Evolutionary conservation across 768 basidiomycete species (phyloP).

Genomic region (Phlebiopsis flavidoalba): DNA sequence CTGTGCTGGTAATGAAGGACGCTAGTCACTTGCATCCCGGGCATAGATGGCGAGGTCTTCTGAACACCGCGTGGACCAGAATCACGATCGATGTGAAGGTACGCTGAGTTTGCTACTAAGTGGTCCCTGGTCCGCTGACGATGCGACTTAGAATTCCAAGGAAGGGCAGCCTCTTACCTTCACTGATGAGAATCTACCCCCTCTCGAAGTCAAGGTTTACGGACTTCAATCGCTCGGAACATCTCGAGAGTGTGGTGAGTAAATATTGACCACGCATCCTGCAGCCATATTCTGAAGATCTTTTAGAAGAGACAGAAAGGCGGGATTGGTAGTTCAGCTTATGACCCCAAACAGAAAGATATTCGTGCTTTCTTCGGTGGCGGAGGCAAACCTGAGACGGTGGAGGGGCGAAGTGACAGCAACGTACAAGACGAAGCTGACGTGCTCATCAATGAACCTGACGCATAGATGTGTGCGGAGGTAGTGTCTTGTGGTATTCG

Average conservation of each 20-base stretch:
- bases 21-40: slow-evolving; percentile 26
- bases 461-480: background rate
- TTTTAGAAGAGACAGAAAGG: slow-evolving; percentile 66
- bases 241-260: slow-evolving; percentile 54
- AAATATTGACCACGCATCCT: background rate
- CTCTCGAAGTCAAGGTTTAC: slow-evolving; percentile 41
- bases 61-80: slow-evolving; percentile 69
- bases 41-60: slow-evolving; percentile 44
- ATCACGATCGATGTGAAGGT: slow-evolving; percentile 37
- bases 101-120: background rate
- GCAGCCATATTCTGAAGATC: background rate
- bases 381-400: slow-evolving; percentile 1
- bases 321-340: slow-evolving; percentile 64
- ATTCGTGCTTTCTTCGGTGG: slow-evolving; percentile 71
- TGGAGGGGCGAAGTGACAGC: slow-evolving; percentile 23
- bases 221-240: slow-evolving; percentile 50
- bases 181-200: slow-evolving; percentile 23
- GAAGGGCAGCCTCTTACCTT: slow-evolving; percentile 19
- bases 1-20: slow-evolving; percentile 42
- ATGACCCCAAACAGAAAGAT: slow-evolving; percentile 72
- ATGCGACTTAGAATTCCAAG: slow-evolving; percentile 22
- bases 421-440: slow-evolving; percentile 26
- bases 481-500: background rate
- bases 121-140: too few species aligned
- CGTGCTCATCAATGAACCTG: slow-evolving; percentile 13